Percentiles rank a stretch among this genome's conserved stretches.
Evolutionary conservation across 805 yeast genomes (phyloP).

Genomic region (Grigorovia jiainica): DNA sequence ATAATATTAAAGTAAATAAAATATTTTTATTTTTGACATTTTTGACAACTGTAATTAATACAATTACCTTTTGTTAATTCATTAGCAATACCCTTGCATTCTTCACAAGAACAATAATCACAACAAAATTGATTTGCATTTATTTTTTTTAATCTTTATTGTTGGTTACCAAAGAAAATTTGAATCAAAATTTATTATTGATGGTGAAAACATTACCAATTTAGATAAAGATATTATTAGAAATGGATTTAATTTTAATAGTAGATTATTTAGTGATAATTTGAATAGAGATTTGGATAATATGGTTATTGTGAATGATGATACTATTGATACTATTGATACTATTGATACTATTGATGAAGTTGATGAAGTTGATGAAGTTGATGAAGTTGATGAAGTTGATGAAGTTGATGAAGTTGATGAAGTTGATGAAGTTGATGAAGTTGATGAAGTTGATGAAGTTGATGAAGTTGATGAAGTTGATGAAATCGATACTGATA

Average conservation of each 20-base stretch:
- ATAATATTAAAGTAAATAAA: too few relatives aligned
- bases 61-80: too few relatives aligned
- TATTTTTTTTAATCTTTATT: conserved; percentile 16
- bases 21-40: too few relatives aligned
- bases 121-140: conserved; percentile 18
- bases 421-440: too few relatives aligned
- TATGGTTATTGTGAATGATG: conserved; percentile 1
- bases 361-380: too few relatives aligned
- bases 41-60: too few relatives aligned
- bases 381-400: too few relatives aligned
- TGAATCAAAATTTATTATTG: neutral
- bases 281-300: neutral
- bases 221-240: conserved; percentile 10
- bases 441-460: too few relatives aligned
- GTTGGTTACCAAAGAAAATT: conserved; percentile 16
- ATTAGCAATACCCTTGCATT: conserved; percentile 22
- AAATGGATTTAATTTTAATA: conserved; percentile 6
- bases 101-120: conserved; percentile 22
- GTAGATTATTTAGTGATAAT: conserved; percentile 2
- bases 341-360: too few relatives aligned
- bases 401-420: too few relatives aligned
- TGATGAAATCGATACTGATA: neutral
- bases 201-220: conserved; percentile 2
- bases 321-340: too few relatives aligned
- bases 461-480: neutral